A percentile compares a stretch with the other conserved stretches of the same genome.
Evolutionary conservation across 2,329 filamentous ascomycete genomes (phyloP).

Genomic region (Cercospora zeae-maydis): DNA sequence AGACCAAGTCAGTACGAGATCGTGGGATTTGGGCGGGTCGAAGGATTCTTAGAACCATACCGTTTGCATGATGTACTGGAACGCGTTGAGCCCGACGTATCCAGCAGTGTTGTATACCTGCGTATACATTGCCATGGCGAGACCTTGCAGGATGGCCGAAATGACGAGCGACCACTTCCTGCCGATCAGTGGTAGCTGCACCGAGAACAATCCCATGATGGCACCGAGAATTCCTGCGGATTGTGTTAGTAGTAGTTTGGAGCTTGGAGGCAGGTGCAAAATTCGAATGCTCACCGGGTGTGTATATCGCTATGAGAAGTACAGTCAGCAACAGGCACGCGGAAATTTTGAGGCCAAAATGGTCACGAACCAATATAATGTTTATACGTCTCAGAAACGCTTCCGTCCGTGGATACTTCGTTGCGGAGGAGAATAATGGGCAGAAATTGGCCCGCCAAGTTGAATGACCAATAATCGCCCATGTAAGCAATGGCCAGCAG

Average conservation of each 20-base stretch:
- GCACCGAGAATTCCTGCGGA: slow-evolving; percentile 45
- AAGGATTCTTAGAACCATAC: slow-evolving; percentile 32
- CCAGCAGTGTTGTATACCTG: slow-evolving; percentile 45
- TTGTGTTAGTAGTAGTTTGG: not conserved
- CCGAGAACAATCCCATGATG: slow-evolving; percentile 49
- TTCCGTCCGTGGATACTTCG: slow-evolving; percentile 3
- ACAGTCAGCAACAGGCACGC: slow-evolving; percentile 29
- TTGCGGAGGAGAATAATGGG: slow-evolving; percentile 47
- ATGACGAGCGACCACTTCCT: slow-evolving; percentile 48
- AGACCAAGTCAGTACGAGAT: not conserved
- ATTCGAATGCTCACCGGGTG: too few species aligned
- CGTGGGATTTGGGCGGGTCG: not conserved
- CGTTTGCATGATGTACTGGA: slow-evolving; percentile 53
- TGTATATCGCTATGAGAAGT: slow-evolving; percentile 43
- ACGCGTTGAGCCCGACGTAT: slow-evolving; percentile 50
- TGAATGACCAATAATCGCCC: slow-evolving; percentile 52
- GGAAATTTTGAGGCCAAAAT: too few species aligned
- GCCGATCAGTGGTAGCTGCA: slow-evolving; percentile 44
- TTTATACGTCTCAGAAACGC: slow-evolving; percentile 45
- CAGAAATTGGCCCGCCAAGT: slow-evolving; percentile 47
- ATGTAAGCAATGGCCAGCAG: slow-evolving; percentile 52
- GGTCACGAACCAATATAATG: slow-evolving; percentile 55
- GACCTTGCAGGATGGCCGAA: slow-evolving; percentile 43
- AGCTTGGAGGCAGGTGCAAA: not conserved
- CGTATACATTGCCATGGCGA: slow-evolving; percentile 46